Percentiles rank a stretch among this genome's conserved stretches.
Evolutionary conservation across 192 early-diverging fungal genomes (phyloP).

Genomic region (Borealophlyctis nickersoniae): DNA sequence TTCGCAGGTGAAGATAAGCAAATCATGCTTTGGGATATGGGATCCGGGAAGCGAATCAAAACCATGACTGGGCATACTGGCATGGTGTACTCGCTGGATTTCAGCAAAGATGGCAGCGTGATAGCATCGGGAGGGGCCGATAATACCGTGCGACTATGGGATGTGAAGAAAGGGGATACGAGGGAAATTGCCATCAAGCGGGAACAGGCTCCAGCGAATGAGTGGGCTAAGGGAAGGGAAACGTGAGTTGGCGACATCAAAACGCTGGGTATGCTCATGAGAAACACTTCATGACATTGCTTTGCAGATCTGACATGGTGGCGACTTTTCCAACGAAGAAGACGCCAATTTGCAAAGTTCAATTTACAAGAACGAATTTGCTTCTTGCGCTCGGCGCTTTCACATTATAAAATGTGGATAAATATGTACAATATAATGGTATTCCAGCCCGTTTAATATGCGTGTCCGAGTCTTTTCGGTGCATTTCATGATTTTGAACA

Average conservation of each 20-base stretch:
- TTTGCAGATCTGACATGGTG: slow-evolving; percentile 59
- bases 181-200: slow-evolving; percentile 23
- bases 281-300: slow-evolving; percentile 3
- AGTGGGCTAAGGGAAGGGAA: slow-evolving; percentile 9
- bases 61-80: slow-evolving; percentile 81
- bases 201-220: slow-evolving; percentile 15
- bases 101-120: slow-evolving; percentile 76
- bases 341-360: slow-evolving; percentile 83
- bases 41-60: slow-evolving; percentile 77
- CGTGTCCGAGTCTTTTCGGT: too few relatives aligned
- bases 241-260: neutral
- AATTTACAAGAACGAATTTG: slow-evolving; percentile 84
- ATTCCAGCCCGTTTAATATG: too few relatives aligned
- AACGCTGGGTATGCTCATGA: neutral
- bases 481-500: too few relatives aligned
- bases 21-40: slow-evolving; percentile 90
- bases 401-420: too few relatives aligned
- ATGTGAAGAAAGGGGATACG: slow-evolving; percentile 63
- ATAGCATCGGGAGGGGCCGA: slow-evolving; percentile 85
- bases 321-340: slow-evolving; percentile 83
- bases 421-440: too few relatives aligned
- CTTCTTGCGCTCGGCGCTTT: slow-evolving; percentile 82
- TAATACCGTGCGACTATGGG: slow-evolving; percentile 87
- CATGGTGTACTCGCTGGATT: slow-evolving; percentile 78
- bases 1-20: slow-evolving; percentile 69